Conservation (phyloP, 345 rosid species). For the Linum usitatissimum region DNA sequence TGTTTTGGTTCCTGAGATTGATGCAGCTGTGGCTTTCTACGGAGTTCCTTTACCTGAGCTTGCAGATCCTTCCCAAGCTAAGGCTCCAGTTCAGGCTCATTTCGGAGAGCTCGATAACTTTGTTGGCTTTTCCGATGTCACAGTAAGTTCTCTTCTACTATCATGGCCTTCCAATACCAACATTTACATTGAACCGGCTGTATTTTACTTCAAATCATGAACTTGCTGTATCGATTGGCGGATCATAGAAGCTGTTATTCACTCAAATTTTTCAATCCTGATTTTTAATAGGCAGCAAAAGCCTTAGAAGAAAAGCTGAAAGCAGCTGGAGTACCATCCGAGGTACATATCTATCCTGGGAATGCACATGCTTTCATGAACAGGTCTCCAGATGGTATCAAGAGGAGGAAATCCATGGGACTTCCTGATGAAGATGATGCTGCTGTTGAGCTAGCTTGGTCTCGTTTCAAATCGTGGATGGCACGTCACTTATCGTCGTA, state of each 20-base stretch:
- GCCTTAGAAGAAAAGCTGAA: conserved; percentile 76
- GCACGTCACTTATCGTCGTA: conserved; percentile 31
- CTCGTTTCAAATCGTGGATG: conserved; percentile 87
- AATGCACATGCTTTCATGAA: conserved; percentile 80
- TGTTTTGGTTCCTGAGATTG: conserved; percentile 77
- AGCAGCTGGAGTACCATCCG: conserved; percentile 54
- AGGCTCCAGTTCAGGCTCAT: conserved; percentile 83
- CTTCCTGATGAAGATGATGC: conserved; percentile 69
- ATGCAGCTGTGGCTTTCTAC: conserved; percentile 80
- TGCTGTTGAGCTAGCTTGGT: conserved; percentile 82
- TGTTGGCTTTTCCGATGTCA: conserved; percentile 79
- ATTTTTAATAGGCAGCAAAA: conserved; percentile 58
- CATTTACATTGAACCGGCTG: too few relatives aligned
- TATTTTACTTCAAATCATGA: too few relatives aligned
- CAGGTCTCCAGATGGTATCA: conserved; percentile 56
- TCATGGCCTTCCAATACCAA: not conserved
- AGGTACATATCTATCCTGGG: conserved; percentile 75
- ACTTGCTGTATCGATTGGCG: not conserved
- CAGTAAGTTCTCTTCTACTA: conserved; percentile 28
- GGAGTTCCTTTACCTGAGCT: conserved; percentile 77
- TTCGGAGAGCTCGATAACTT: conserved; percentile 81
- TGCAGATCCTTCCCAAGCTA: conserved; percentile 75
- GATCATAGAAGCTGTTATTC: not conserved
- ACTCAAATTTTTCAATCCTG: not conserved
- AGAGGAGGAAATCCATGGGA: conserved; percentile 83